Conservation (phyloP, 371 early-diverging fungal species). For the Mortierella sp. region DNA sequence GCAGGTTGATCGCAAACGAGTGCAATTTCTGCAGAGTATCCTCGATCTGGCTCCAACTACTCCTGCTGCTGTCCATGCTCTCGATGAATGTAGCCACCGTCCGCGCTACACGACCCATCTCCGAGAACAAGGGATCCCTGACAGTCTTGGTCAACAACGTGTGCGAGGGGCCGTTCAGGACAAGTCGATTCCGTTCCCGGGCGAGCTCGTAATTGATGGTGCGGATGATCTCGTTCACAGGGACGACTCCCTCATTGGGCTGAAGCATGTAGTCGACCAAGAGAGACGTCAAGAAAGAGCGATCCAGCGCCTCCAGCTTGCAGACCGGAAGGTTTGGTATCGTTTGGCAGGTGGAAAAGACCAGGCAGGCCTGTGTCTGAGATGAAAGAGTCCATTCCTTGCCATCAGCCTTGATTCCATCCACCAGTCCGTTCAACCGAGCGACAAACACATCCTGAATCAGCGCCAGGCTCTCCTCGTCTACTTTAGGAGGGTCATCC, state of each 20-base stretch:
- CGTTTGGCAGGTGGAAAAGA: conserved; percentile 46
- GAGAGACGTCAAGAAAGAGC: conserved; percentile 27
- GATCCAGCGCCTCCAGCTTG: conserved; percentile 33
- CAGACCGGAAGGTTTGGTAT: conserved; percentile 45
- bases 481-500: conserved; percentile 46
- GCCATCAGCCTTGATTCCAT: conserved; percentile 8
- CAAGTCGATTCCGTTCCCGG: conserved; percentile 18
- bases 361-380: conserved; percentile 39
- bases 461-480: conserved; percentile 40
- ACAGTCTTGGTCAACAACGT: conserved; percentile 25
- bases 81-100: conserved; percentile 46
- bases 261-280: conserved; percentile 36
- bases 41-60: conserved; percentile 32
- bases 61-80: conserved; percentile 13
- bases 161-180: conserved; percentile 22
- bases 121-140: conserved; percentile 33
- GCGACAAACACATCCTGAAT: conserved; percentile 48
- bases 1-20: conserved; percentile 48
- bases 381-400: conserved; percentile 5
- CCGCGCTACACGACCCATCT: conserved; percentile 53
- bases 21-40: conserved; percentile 33
- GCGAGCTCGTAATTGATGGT: conserved; percentile 33
- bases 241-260: conserved; percentile 39
- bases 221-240: conserved; percentile 41
- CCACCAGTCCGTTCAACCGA: conserved; percentile 17